Conservation (phyloP, 176 grass and related monocot species). For the Tillandsia fasciculata region DNA sequence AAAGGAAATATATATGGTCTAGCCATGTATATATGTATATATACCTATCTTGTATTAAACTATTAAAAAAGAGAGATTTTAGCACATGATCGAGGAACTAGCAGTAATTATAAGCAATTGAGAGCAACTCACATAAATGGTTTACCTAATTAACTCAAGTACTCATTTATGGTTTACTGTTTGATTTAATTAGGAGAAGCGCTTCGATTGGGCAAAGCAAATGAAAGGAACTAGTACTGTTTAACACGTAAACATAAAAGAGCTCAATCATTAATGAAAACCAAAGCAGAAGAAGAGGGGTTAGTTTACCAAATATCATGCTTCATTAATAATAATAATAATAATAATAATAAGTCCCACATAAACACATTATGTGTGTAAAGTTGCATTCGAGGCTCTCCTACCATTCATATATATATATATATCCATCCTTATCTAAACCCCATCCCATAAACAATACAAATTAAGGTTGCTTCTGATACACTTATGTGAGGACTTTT, state of each 20-base stretch:
- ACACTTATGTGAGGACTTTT: background rate
- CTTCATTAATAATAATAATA: background rate
- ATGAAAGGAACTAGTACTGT: background rate
- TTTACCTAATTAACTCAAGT: too few relatives aligned
- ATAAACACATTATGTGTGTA: background rate
- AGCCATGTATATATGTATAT: too few relatives aligned
- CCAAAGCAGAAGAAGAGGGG: background rate
- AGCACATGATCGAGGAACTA: too few relatives aligned
- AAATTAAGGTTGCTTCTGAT: background rate
- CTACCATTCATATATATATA: background rate
- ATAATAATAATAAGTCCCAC: background rate
- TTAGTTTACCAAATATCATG: background rate
- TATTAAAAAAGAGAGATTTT: too few relatives aligned
- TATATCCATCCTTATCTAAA: background rate
- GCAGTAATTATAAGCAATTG: too few relatives aligned
- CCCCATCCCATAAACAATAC: background rate
- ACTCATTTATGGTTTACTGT: background rate
- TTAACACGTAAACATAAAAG: slow-evolving; percentile 2
- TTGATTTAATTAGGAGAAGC: background rate
- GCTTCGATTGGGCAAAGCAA: background rate
- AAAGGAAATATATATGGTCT: too few relatives aligned
- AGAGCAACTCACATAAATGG: too few relatives aligned
- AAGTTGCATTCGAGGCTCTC: background rate
- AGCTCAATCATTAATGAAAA: background rate
- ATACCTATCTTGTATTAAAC: too few relatives aligned